These are phyloP conservation scores for Yamadazyma oceani DNA, from an alignment of 1,139 yeast species.

Conservation along the genomic window DNA sequence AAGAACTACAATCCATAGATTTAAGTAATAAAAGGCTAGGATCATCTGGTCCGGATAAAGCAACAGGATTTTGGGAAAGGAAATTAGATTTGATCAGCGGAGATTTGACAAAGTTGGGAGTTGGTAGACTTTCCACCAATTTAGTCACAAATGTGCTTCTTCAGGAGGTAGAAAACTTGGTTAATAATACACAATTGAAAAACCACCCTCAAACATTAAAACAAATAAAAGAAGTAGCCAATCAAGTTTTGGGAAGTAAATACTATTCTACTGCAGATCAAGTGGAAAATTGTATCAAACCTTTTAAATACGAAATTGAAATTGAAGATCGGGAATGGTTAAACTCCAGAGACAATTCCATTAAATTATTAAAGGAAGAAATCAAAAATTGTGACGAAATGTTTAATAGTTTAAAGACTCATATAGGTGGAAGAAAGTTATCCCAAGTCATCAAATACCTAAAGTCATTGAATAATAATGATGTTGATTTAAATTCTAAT, in stretches of 20 bases:
- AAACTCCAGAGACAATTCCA: conserved; percentile 75
- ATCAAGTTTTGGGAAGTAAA: conserved; percentile 70
- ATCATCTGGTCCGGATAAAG: conserved; percentile 28
- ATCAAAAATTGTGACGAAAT: conserved; percentile 76
- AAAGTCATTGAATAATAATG: conserved; percentile 47
- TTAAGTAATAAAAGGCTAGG: conserved; percentile 27
- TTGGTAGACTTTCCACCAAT: conserved; percentile 86
- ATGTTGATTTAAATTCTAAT: conserved; percentile 43
- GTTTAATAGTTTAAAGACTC: conserved; percentile 59
- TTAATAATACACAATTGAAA: conserved; percentile 70
- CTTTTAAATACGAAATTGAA: conserved; percentile 95
- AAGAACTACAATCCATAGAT: conserved; percentile 46
- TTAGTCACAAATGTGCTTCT: conserved; percentile 78
- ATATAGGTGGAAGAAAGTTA: conserved; percentile 81
- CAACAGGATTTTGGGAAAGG: conserved; percentile 83
- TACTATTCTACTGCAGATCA: conserved; percentile 95
- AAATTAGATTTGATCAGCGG: conserved; percentile 84
- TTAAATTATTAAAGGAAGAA: conserved; percentile 75
- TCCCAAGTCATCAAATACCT: conserved; percentile 79
- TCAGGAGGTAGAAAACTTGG: conserved; percentile 73
- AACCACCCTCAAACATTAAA: conserved; percentile 83
- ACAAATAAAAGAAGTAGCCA: conserved; percentile 84
- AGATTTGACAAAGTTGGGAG: conserved; percentile 84
- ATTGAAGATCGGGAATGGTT: conserved; percentile 95
- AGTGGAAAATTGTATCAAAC: conserved; percentile 97